Evolutionary conservation across 2,329 filamentous ascomycete species (phyloP), one percentile per base, ranked within the genome.

Genomic region (Aspergillus ibericus): DNA sequence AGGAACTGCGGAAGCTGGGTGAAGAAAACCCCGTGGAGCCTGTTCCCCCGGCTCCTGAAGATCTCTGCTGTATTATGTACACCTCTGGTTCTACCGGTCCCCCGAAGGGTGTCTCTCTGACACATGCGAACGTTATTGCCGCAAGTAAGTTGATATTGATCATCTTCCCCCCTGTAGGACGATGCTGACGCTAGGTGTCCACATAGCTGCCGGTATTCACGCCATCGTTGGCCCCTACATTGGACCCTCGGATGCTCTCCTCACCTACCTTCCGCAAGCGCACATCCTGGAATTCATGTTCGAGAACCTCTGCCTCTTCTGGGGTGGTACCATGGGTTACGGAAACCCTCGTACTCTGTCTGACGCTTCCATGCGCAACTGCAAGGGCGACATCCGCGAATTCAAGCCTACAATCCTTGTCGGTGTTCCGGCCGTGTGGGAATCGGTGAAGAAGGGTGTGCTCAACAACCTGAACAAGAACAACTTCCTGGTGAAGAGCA

Each of bases 241-340:
- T 51, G 88, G 88, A 60, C 87, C 89, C 58, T 86, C 84, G 47
- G 95, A 99, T 67, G 84, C 85, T 47, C 82, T 98, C 44, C 84
- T 99, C 47, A 92, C 93, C 20, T 99, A 98, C 76, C 85, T 99
- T 13, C 95, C 95, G 1, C 87, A 96, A 54, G 93, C 95, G 2
- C 95, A 99, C 73, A 98, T 98, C 69, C 87, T 99, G 69, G 95
- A 99, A 77, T 95, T 96, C 76, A 90, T 93, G 59, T 91, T 99
- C 65, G 95, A 99, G 78, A 97, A 96, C 74, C 82, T 93, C 7
- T 91, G 90, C 59, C 78, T 99, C 61, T 95, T 88, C 78, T 91
- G 93, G 82, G 95, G 95, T 66, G 93, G 89, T 67, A 93, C 90
- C 32, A 88, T 99, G 80, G 95, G 95, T 58, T 98, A 98, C 75